Conservation (phyloP, 2,329 filamentous ascomycete genomes). For the Scortechinia acanthostroma region DNA sequence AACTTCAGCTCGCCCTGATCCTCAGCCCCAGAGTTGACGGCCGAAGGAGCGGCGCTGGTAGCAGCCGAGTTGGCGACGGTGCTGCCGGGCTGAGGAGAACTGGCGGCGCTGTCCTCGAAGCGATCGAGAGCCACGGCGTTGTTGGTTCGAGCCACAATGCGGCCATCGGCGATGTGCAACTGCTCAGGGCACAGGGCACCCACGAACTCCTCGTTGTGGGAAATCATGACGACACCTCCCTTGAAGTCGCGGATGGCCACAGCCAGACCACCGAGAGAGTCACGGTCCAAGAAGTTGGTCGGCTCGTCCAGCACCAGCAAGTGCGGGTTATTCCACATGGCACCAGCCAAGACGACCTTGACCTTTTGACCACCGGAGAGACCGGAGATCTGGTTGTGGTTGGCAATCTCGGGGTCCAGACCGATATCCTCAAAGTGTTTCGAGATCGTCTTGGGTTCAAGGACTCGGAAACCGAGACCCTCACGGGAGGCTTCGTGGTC, state of each 20-base stretch:
- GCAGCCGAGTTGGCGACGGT: slow-evolving; percentile 47
- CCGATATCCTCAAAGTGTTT: slow-evolving; percentile 98
- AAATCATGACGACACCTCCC: slow-evolving; percentile 98
- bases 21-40: slow-evolving; percentile 65
- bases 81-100: slow-evolving; percentile 27
- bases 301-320: slow-evolving; percentile 95
- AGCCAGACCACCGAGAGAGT: slow-evolving; percentile 92
- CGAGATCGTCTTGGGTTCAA: slow-evolving; percentile 87
- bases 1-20: slow-evolving; percentile 63
- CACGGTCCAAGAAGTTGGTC: slow-evolving; percentile 97
- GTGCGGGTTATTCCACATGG: slow-evolving; percentile 99
- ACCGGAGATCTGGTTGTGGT: slow-evolving; percentile 96
- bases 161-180: slow-evolving; percentile 86
- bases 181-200: slow-evolving; percentile 92
- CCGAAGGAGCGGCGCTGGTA: slow-evolving; percentile 46
- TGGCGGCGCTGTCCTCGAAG: slow-evolving; percentile 65
- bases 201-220: slow-evolving; percentile 98
- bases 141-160: slow-evolving; percentile 76
- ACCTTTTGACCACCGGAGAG: slow-evolving; percentile 96
- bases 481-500: slow-evolving; percentile 98
- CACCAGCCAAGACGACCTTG: slow-evolving; percentile 92
- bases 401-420: slow-evolving; percentile 93
- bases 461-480: slow-evolving; percentile 88
- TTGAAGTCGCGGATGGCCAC: slow-evolving; percentile 97
- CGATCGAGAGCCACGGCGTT: slow-evolving; percentile 69